Conservation (phyloP, 192 early-diverging fungal genomes). For the Backusella tarrabulga region DNA sequence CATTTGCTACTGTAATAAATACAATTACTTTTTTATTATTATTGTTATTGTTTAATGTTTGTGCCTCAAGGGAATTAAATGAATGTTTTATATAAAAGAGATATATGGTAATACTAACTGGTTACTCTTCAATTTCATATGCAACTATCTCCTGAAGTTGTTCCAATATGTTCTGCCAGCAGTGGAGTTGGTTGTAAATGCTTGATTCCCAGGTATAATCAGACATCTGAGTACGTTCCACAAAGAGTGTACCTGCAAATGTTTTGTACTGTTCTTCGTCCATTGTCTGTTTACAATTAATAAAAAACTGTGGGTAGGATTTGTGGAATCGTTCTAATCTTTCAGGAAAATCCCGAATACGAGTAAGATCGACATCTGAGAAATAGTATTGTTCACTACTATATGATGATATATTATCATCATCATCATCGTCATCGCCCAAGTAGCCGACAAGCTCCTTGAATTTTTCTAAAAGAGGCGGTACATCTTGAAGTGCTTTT, state of each 20-base stretch:
- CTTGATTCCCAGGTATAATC: constrained; percentile 38
- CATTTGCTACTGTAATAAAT: background rate
- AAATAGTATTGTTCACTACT: constrained; percentile 9
- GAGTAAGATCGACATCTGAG: constrained; percentile 22
- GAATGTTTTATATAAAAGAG: background rate
- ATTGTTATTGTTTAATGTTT: background rate
- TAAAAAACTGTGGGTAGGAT: constrained; percentile 40
- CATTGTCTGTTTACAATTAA: constrained; percentile 25
- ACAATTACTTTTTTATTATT: background rate
- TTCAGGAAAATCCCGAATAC: constrained; percentile 29
- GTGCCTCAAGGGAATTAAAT: background rate
- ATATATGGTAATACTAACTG: background rate
- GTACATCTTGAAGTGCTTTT: constrained; percentile 12
- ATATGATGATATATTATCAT: constrained; percentile 9
- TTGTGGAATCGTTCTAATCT: constrained; percentile 1
- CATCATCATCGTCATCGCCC: constrained; percentile 2
- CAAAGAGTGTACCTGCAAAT: constrained; percentile 22
- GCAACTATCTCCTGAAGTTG: constrained; percentile 44
- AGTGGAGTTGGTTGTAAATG: constrained; percentile 24
- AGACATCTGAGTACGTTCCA: constrained; percentile 6
- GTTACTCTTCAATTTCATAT: constrained; percentile 34
- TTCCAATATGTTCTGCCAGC: constrained; percentile 23
- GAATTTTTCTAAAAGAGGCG: constrained; percentile 28
- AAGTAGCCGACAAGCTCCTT: constrained; percentile 43
- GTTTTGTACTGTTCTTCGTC: background rate